Percentiles rank a stretch among this genome's conserved stretches.
Conservation (phyloP, 1,284 basidiomycete species). For the Leccinum griseonigrum region DNA sequence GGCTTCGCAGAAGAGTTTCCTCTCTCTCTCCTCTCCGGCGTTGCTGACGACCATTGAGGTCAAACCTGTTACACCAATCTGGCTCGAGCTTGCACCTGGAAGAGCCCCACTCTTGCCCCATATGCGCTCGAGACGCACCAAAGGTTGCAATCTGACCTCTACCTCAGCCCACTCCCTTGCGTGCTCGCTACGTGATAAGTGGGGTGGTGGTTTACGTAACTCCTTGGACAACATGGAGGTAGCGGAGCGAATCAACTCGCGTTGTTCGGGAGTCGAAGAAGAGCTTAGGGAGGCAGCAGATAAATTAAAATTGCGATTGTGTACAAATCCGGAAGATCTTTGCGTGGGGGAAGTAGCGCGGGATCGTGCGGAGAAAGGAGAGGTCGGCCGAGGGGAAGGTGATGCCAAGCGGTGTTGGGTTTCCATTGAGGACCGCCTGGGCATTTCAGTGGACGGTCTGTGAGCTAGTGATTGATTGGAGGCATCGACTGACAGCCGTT, state of each 20-base stretch:
- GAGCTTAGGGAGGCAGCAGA: constrained; percentile 51
- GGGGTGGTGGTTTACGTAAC: constrained; percentile 53
- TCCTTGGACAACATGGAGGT: constrained; percentile 62
- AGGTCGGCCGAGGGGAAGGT: constrained; percentile 37
- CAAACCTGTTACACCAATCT: constrained; percentile 35
- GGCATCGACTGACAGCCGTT: constrained; percentile 34
- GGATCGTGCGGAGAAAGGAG: constrained; percentile 23
- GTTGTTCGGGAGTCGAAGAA: constrained; percentile 50
- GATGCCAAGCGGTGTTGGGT: constrained; percentile 33
- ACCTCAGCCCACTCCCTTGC: constrained; percentile 69
- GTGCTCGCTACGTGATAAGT: constrained; percentile 47
- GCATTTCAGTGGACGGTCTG: constrained; percentile 28
- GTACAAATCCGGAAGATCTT: constrained; percentile 44
- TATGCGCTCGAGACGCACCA: constrained; percentile 67
- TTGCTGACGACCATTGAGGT: constrained; percentile 42
- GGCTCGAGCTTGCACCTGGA: constrained; percentile 42
- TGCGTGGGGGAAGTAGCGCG: constrained; percentile 40
- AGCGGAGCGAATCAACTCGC: constrained; percentile 63
- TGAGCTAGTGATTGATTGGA: constrained; percentile 34
- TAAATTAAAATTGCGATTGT: constrained; percentile 51
- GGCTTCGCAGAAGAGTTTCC: constrained; percentile 68
- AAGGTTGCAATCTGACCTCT: constrained; percentile 57
- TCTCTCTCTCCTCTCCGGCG: constrained; percentile 71
- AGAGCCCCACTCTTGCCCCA: constrained; percentile 57
- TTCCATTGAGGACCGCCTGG: constrained; percentile 32